These are phyloP conservation scores for Ustilago trichophora DNA, from an alignment of 1,284 basidiomycete genomes.

Conservation along the genomic window DNA sequence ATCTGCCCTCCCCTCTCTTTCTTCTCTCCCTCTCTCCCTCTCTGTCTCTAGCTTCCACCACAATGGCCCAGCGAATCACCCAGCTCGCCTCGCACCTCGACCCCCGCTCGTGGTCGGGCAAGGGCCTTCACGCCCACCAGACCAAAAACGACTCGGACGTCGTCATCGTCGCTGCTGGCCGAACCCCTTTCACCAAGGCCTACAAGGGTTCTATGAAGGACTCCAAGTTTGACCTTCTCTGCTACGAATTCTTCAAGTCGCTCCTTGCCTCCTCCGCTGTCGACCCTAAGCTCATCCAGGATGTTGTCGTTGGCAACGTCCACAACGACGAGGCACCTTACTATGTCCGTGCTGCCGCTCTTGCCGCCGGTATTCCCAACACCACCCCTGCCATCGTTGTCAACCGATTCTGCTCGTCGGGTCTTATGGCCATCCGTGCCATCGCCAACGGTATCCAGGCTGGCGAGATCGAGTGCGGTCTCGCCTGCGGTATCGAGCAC, in stretches of 20 bases:
- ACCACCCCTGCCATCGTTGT: conserved; percentile 76
- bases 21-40: not conserved
- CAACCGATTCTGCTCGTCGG: conserved; percentile 72
- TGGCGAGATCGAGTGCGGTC: conserved; percentile 84
- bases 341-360: conserved; percentile 71
- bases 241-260: conserved; percentile 69
- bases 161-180: conserved; percentile 83
- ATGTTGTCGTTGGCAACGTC: conserved; percentile 75
- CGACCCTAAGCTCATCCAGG: conserved; percentile 77
- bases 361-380: conserved; percentile 83
- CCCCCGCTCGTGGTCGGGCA: conserved; percentile 57
- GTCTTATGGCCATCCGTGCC: conserved; percentile 82
- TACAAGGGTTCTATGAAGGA: conserved; percentile 83
- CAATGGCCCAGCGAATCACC: conserved; percentile 49
- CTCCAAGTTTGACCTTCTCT: conserved; percentile 66
- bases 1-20: not conserved
- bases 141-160: conserved; percentile 60
- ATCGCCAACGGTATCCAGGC: conserved; percentile 82
- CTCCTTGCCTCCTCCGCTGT: conserved; percentile 74
- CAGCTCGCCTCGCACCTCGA: conserved; percentile 61
- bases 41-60: not conserved
- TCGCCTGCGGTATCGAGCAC: conserved; percentile 84
- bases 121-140: conserved; percentile 51
- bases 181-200: conserved; percentile 79
- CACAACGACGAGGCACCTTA: conserved; percentile 53